Conservation (phyloP, 2,329 filamentous ascomycete genomes). For the Cercospora zeae-maydis region DNA sequence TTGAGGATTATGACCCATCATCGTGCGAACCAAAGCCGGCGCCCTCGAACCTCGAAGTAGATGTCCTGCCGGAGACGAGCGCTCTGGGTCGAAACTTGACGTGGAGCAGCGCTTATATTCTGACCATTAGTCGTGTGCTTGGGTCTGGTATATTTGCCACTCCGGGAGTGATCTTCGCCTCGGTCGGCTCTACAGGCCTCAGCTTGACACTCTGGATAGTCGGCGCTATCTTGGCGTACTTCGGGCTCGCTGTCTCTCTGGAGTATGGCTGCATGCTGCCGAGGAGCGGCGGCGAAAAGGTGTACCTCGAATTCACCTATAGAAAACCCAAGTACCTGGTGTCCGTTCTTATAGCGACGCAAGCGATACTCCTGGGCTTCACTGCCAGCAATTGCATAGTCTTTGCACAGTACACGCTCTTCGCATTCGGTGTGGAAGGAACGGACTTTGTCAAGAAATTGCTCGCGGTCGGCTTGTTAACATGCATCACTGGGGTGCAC, state of each 20-base stretch:
- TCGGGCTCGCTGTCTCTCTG: constrained; percentile 56
- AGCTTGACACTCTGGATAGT: constrained; percentile 61
- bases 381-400: constrained; percentile 61
- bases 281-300: constrained; percentile 63
- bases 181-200: constrained; percentile 63
- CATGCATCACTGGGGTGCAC: constrained; percentile 39
- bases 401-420: constrained; percentile 24
- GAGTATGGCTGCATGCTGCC: constrained; percentile 71
- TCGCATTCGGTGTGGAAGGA: constrained; percentile 56
- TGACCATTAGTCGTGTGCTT: constrained; percentile 66
- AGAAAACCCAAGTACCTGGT: constrained; percentile 60
- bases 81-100: constrained; percentile 57
- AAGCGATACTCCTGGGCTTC: constrained; percentile 63
- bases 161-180: constrained; percentile 62
- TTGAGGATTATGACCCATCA: constrained; percentile 13
- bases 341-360: constrained; percentile 60
- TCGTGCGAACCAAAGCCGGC: constrained; percentile 12
- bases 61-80: constrained; percentile 58
- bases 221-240: constrained; percentile 57
- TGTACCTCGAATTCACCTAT: constrained; percentile 69
- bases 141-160: constrained; percentile 71
- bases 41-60: constrained; percentile 49
- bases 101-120: constrained; percentile 56
- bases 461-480: constrained; percentile 44
- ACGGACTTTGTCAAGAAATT: constrained; percentile 53